Evolutionary conservation across 2,329 filamentous ascomycete species (phyloP), one percentile per base, ranked within the genome.

Genomic region (Ascochyta viciae-villosae): DNA sequence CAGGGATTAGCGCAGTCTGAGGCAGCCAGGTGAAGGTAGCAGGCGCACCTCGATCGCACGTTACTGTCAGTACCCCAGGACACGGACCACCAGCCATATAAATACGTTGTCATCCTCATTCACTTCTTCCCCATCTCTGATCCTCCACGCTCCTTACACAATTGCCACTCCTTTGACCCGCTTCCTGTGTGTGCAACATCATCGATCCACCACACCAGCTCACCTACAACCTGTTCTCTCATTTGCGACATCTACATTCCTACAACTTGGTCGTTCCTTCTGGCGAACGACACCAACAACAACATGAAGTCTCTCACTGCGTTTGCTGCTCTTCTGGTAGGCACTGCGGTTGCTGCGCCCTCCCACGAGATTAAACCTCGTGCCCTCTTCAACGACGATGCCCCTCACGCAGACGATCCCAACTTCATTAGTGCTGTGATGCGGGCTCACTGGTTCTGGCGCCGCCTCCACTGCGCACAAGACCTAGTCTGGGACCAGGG

Each of bases 391-490:
- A 61, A 60, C 29, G 61, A 62, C 39, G 56, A 57, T 16, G 63
- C 65, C 41, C 73, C 73, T 27, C 59, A 63, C 22, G 60, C 62
- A 16, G 54, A 68, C 35, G 72, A 75, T 52, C 43, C 54, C 10
- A 64, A 68, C 38, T 74, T 75, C 66, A 68, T 73, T 42, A 63
- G 62, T 43, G 63, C 61, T 12, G 65, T 74, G 37, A 68, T 75
- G 65, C 62, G 71, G 12, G 72, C 71, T 19, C 73, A 75, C 62
- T 74, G 71, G 70, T 74, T 69, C 54, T 74, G 71, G 72, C 73
- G 72, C 39, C 59, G 54, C 38, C 62, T 73, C 29, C 73, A 75
- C 61, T 74, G 73, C 54, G 72, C 73, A 7, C 73, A 74, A 49
- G 70, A 73, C 31, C 67, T 75, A 9, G 46, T 60, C 23, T 75